These are phyloP conservation scores for Salix brachista DNA, from an alignment of 345 rosid species.

Conservation along the genomic window DNA sequence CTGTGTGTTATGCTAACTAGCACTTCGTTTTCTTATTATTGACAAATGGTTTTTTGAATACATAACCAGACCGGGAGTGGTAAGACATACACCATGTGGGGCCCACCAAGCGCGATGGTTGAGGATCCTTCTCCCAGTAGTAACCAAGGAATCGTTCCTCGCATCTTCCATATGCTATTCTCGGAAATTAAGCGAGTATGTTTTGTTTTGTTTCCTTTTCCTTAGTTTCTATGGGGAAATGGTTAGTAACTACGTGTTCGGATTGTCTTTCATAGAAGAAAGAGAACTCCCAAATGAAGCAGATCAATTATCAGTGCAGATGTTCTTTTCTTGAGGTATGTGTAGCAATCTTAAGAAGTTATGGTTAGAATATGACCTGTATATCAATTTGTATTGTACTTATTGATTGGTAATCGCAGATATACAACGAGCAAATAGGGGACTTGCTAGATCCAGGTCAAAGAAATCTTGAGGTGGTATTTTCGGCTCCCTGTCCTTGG, in stretches of 20 bases:
- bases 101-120: slow-evolving; percentile 92
- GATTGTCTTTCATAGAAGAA: slow-evolving; percentile 47
- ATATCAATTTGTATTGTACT: not conserved
- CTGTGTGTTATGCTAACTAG: not conserved
- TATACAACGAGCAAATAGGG: slow-evolving; percentile 84
- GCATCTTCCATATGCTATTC: slow-evolving; percentile 76
- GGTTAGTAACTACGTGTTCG: slow-evolving; percentile 13
- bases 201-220: not conserved
- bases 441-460: slow-evolving; percentile 91
- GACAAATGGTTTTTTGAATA: slow-evolving; percentile 5
- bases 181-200: slow-evolving; percentile 71
- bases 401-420: slow-evolving; percentile 36
- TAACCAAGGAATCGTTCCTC: slow-evolving; percentile 83
- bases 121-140: slow-evolving; percentile 74
- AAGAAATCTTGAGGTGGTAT: slow-evolving; percentile 77
- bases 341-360: not conserved
- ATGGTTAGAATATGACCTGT: not conserved
- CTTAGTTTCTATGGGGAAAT: not conserved
- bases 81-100: slow-evolving; percentile 96
- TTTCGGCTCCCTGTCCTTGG: not conserved
- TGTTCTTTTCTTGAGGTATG: slow-evolving; percentile 96
- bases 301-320: slow-evolving; percentile 83
- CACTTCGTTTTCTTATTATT: not conserved
- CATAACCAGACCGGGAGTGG: slow-evolving; percentile 82
- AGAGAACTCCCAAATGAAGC: slow-evolving; percentile 60